Percentiles rank a stretch among this genome's conserved stretches.
phyloP scores from a whole-genome alignment of 2,329 filamentous ascomycete genomes.

The Ophiostoma sp. region DNA sequence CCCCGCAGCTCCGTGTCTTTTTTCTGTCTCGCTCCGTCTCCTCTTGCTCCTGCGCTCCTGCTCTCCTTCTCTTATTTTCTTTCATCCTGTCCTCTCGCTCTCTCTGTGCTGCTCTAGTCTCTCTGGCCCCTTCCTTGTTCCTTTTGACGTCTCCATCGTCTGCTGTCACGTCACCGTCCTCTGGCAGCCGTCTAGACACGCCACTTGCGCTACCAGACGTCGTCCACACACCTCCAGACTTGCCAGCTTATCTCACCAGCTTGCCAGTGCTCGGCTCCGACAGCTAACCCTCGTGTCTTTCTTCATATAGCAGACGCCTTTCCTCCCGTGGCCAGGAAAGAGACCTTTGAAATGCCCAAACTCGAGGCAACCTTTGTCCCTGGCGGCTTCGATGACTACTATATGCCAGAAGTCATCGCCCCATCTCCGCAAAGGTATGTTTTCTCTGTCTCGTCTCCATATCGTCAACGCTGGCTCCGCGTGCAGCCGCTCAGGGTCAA shows the following conservation, averaged over 20 bases:
- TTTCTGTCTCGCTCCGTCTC: neutral
- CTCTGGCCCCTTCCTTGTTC: neutral
- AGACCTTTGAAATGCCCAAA: conserved; percentile 38
- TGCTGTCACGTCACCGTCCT: neutral
- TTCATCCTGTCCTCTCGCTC: neutral
- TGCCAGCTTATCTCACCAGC: conserved; percentile 11
- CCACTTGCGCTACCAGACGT: neutral
- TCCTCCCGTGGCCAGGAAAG: conserved; percentile 8
- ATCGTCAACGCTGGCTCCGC: neutral
- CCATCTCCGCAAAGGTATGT: conserved; percentile 50
- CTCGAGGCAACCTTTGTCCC: conserved; percentile 53
- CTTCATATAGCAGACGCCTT: conserved; percentile 27
- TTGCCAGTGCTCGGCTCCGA: conserved; percentile 16
- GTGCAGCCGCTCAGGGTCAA: conserved; percentile 5
- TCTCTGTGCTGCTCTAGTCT: neutral
- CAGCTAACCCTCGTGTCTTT: neutral
- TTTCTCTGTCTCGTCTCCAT: conserved; percentile 3
- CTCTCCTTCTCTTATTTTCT: neutral
- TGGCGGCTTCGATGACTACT: conserved; percentile 52
- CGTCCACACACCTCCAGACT: neutral
- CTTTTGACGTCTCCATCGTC: neutral
- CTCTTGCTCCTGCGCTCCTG: neutral
- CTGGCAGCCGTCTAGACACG: neutral
- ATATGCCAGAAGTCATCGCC: conserved; percentile 53
- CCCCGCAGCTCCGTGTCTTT: neutral